Base-by-base conservation (phyloP, 2,329 filamentous ascomycete genomes). In the Aaosphaeria arxii region DNA sequence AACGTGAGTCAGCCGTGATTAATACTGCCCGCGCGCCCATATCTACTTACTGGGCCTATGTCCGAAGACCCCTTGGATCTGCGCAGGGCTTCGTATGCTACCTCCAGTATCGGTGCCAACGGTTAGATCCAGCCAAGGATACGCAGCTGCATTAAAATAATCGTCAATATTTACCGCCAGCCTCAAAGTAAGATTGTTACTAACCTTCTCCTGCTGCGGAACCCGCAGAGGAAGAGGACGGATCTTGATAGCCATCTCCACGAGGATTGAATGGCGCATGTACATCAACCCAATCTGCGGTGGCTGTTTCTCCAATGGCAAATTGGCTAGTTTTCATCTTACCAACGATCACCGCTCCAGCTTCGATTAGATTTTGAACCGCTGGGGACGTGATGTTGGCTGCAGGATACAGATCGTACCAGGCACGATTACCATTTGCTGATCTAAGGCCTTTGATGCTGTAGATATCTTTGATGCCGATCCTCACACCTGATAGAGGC, bases 401-500 rank as follows among this genome's bases (percentile, higher is more conserved):
- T 3, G 73, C 58, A 1, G 72, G 69, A 46, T 83, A 79, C 3
- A 86, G 64, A 32, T 77, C 68, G 24, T 76, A 77, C 73, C 79
- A 87, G 1, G 82, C 78, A 31, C 79, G 71, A 46, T 82, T 85
- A 0, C 83, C 84, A 31, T 79, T 72, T 1, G 74, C 74, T 0
- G 80, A 84, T 9, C 74, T 74, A 0, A 84, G 63, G 1, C 84
- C 84, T 24, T 76, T 74, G 36, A 86, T 64, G 52, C 83, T 74
- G 56, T 76, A 83, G 42, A 85, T 81, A 54, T 87, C 84, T 61
- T 87, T 87, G 46, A 86, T 74, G 0, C 77, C 83, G 1, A 86
- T 62, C 13, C 84, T 75, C 4, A 84, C 76, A 13, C 84, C 83
- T 5, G 81, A 78, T 0, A 87, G 71, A 1, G 82, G 83, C 57